Conservation (phyloP, 2,329 filamentous ascomycete species). For the Trichoderma sp. region DNA sequence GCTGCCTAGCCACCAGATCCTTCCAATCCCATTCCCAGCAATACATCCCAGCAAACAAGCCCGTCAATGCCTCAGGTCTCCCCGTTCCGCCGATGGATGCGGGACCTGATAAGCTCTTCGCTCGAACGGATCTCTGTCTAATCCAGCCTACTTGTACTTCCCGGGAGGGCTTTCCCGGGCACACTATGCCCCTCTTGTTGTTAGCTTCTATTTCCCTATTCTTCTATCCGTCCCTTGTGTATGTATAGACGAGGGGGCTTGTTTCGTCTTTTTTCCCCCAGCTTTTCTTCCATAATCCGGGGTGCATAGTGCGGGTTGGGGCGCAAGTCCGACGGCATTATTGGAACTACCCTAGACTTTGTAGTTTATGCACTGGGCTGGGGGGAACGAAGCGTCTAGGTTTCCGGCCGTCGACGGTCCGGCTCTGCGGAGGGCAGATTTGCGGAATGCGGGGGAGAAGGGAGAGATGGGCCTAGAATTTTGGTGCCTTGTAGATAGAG, state of each 20-base stretch:
- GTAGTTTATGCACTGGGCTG: not conserved
- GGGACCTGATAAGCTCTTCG: conserved; percentile 7
- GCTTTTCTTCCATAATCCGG: not conserved
- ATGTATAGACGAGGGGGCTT: not conserved
- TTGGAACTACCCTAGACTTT: not conserved
- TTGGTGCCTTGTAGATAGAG: not conserved
- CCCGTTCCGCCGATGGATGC: conserved; percentile 20
- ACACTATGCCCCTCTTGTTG: not conserved
- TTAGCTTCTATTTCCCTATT: not conserved
- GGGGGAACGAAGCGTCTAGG: not conserved
- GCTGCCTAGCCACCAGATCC: not conserved
- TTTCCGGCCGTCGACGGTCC: not conserved
- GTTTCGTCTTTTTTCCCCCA: not conserved
- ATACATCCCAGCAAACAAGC: not conserved
- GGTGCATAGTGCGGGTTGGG: not conserved
- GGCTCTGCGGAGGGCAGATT: conserved; percentile 5
- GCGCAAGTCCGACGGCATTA: not conserved
- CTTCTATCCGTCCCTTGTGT: not conserved
- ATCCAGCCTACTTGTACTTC: not conserved
- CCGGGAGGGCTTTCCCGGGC: not conserved
- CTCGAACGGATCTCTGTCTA: conserved; percentile 13
- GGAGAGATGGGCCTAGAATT: not conserved
- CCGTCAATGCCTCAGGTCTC: not conserved
- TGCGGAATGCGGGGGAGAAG: not conserved
- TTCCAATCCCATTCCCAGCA: not conserved